phyloP scores from a whole-genome alignment of 371 early-diverging fungal species.

The Mucor circinelloides region DNA sequence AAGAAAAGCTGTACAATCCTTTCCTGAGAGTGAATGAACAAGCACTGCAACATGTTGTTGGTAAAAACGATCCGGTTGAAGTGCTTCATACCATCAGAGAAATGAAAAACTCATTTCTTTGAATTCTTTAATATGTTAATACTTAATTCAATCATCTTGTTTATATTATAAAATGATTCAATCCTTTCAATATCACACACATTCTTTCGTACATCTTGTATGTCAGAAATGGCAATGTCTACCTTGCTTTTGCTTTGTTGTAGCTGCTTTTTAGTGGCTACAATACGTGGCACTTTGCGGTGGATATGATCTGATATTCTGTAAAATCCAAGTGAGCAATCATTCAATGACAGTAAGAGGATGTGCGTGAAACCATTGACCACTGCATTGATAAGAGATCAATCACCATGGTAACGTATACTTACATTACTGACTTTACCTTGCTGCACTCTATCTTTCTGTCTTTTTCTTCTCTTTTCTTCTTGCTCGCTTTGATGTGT shows the following conservation, averaged over 20 bases:
- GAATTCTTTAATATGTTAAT: constrained; percentile 1
- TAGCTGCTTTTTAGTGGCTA: constrained; percentile 25
- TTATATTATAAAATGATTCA: constrained; percentile 35
- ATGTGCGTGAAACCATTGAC: constrained; percentile 14
- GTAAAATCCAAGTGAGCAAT: constrained; percentile 37
- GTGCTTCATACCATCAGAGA: constrained; percentile 78
- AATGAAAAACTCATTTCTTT: constrained; percentile 61
- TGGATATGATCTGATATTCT: constrained; percentile 44
- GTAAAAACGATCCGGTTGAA: constrained; percentile 71
- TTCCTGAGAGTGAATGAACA: constrained; percentile 85
- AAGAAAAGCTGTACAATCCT: constrained; percentile 85
- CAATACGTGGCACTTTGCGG: constrained; percentile 37
- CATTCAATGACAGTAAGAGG: constrained; percentile 33
- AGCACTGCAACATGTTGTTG: constrained; percentile 63
- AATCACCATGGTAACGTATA: neutral
- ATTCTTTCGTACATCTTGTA: constrained; percentile 35
- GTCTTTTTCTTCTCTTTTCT: constrained; percentile 16
- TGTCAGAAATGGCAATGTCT: constrained; percentile 33
- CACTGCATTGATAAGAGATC: neutral
- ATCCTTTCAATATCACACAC: constrained; percentile 34
- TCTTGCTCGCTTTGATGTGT: neutral
- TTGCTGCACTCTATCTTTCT: constrained; percentile 7
- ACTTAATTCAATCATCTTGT: constrained; percentile 30
- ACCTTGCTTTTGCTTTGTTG: constrained; percentile 14
- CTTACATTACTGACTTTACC: neutral